A percentile compares a stretch with the other conserved stretches of the same genome.
These are phyloP conservation scores for Penicillium digitatum DNA, from an alignment of 2,329 filamentous ascomycete species.

Conservation along the genomic window DNA sequence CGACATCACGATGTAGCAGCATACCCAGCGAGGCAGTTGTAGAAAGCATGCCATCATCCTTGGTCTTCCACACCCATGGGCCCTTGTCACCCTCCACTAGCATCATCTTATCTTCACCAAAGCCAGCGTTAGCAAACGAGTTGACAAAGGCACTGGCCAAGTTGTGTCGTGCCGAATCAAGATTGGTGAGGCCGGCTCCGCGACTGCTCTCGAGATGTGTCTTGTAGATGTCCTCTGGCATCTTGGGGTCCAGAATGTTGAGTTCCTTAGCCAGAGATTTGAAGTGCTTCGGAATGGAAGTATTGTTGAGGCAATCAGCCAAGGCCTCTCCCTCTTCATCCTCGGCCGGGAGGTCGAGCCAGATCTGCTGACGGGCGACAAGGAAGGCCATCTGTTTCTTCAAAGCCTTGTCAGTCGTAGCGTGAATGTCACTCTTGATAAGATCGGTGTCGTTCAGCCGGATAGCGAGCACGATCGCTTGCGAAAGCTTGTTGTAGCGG, in stretches of 20 bases:
- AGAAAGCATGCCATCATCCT: conserved; percentile 95
- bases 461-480: conserved; percentile 92
- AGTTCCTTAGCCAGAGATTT: conserved; percentile 91
- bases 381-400: conserved; percentile 94
- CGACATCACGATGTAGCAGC: conserved; percentile 88
- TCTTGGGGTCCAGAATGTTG: conserved; percentile 94
- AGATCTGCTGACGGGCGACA: conserved; percentile 85
- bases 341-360: conserved; percentile 63
- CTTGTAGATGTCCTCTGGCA: conserved; percentile 98
- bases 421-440: conserved; percentile 75
- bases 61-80: conserved; percentile 98
- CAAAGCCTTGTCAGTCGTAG: conserved; percentile 73
- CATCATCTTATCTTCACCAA: conserved; percentile 97
- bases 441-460: conserved; percentile 81
- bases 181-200: conserved; percentile 86
- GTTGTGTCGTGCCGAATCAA: conserved; percentile 94
- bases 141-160: conserved; percentile 95
- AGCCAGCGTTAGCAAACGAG: conserved; percentile 93
- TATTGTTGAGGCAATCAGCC: conserved; percentile 79
- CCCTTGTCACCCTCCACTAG: conserved; percentile 81
- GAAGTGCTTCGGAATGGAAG: conserved; percentile 85
- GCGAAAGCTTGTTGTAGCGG: conserved; percentile 84
- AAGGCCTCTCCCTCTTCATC: conserved; percentile 68
- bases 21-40: conserved; percentile 92
- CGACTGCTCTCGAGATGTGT: conserved; percentile 94